Percentiles rank a stretch among this genome's conserved stretches.
Conservation (phyloP, 352 stramenopile genomes). For the Blastocystis sp. region DNA sequence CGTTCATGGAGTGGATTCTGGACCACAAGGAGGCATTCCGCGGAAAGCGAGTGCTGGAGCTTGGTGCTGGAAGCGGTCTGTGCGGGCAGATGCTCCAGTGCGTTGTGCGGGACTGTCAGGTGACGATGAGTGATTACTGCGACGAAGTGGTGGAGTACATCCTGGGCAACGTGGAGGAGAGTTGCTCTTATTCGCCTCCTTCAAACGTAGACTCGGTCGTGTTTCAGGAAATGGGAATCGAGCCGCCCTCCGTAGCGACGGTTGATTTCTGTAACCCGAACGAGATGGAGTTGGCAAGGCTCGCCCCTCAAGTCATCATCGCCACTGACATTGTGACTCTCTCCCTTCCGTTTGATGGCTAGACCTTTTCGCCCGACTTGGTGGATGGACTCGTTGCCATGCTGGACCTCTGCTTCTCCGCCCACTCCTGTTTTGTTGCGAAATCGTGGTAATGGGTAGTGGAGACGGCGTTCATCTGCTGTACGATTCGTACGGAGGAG, state of each 20-base stretch:
- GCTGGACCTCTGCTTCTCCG: background rate
- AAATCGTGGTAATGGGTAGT: background rate
- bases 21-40: background rate
- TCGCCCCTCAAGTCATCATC: constrained; percentile 14
- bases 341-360: background rate
- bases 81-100: constrained; percentile 64
- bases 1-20: constrained; percentile 63
- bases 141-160: constrained; percentile 62
- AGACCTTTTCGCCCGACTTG: constrained; percentile 62
- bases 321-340: constrained; percentile 38
- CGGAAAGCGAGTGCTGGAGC: constrained; percentile 8
- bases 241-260: background rate
- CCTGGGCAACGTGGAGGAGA: constrained; percentile 46
- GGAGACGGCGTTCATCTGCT: constrained; percentile 19
- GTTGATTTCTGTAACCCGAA: constrained; percentile 63
- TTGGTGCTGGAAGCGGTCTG: constrained; percentile 57
- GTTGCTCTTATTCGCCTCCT: background rate
- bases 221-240: background rate
- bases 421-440: background rate
- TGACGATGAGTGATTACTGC: constrained; percentile 64
- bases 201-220: constrained; percentile 13
- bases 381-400: constrained; percentile 45
- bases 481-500: constrained; percentile 45
- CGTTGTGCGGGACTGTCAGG: constrained; percentile 11
- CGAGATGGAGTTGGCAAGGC: background rate